Evolutionary conservation across 306 rosid genomes (phyloP), one percentile per base, ranked within the genome.

Genomic region (Oxytropis ochrocephala): DNA sequence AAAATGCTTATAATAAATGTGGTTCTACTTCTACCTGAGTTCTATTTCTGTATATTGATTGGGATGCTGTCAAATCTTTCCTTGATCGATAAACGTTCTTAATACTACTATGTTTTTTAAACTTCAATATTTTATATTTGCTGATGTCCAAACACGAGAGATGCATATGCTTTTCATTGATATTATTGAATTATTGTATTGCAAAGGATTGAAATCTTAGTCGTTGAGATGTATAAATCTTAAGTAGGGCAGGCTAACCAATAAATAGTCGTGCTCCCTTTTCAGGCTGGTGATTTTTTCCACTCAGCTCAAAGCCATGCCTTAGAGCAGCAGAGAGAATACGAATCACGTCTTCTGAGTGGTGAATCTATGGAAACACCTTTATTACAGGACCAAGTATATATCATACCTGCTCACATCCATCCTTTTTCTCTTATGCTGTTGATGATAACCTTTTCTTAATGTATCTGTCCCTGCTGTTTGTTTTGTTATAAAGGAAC

Each of bases 271-370:
- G 11, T 76, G 75, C 64, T 16, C 48, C 58, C 64, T 56, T 85
- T 84, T 60, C 85, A 90, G 96, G 90, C 91, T 67, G 91, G 88
- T 21, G 95, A 84, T 12, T 86, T 85, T 90, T 90, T 90, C 78
- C 85, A 68, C 61, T 19, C 81, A 62, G 92, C 88, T 84, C 90
- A 73, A 57, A 82, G 81, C 78, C 80, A 69, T 18, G 95, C 92
- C 18, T 0, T 83, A 14, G 88, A 75, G 82, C 88, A 72, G 80
- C 91, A 86, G 76, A 88, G 95, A 75, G 95, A 90, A 78, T 50
- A 57, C 55, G 95, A 81, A 72, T 79, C 95, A 48, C 78, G 71
- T 29, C 58, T 35, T 0, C 53, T 11, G 36, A 71, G 85, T 81
- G 96, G 78, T 70, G 97, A 79, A 39, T 81, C 88, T 58, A 57